These are phyloP conservation scores for Fusarium ramigenum DNA, from an alignment of 2,329 filamentous ascomycete species.

Conservation along the genomic window DNA sequence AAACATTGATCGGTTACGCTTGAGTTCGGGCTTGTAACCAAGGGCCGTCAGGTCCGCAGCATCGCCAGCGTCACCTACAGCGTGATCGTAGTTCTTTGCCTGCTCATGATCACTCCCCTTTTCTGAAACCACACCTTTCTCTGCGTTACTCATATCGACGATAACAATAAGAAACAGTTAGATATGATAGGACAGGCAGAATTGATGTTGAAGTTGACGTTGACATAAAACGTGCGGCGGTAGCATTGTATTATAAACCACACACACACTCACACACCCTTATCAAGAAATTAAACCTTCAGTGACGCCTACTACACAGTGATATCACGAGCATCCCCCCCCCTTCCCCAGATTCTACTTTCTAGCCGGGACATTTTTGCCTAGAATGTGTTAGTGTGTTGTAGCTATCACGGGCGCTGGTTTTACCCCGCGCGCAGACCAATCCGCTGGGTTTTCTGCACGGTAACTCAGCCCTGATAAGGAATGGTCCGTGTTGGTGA, in stretches of 20 bases:
- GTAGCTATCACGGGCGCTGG: background rate
- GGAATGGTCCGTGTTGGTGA: conserved; percentile 8
- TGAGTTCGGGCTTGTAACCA: conserved; percentile 56
- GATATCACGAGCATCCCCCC: conserved; percentile 14
- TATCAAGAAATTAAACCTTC: conserved; percentile 5
- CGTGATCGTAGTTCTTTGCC: conserved; percentile 7
- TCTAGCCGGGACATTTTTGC: conserved; percentile 29
- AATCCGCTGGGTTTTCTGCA: conserved; percentile 5
- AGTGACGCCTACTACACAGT: conserved; percentile 2
- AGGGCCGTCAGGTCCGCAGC: conserved; percentile 50
- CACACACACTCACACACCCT: background rate
- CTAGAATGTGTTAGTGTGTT: conserved; percentile 17
- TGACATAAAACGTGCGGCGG: background rate
- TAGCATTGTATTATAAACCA: conserved; percentile 28
- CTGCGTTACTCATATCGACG: conserved; percentile 3
- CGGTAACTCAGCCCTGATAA: conserved; percentile 31
- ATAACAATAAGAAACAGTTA: background rate
- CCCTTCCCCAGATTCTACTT: conserved; percentile 29
- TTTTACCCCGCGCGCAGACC: conserved; percentile 20
- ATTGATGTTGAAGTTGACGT: background rate
- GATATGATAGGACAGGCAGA: background rate
- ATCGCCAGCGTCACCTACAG: conserved; percentile 21
- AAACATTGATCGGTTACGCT: conserved; percentile 42
- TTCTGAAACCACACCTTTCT: conserved; percentile 15
- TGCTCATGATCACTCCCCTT: conserved; percentile 23